Percentiles rank a stretch among this genome's conserved stretches.
phyloP scores from a whole-genome alignment of 2,329 filamentous ascomycete genomes.

The Lanzia echinophila region DNA sequence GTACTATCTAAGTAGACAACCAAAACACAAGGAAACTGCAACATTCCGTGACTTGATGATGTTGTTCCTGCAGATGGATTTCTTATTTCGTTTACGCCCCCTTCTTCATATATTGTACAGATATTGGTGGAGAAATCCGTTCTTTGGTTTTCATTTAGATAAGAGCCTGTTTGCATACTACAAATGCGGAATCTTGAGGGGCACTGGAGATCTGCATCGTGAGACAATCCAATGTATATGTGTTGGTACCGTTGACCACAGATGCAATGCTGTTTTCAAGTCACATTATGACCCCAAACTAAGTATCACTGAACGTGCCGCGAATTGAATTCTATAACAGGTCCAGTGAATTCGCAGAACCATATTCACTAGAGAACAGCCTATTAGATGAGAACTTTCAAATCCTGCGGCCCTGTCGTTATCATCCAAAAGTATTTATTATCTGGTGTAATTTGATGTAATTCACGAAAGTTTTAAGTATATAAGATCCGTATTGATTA shows the following conservation, averaged over 20 bases:
- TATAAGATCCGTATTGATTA: no score
- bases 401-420: no score
- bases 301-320: not conserved
- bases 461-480: no score
- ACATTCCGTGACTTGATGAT: slow-evolving; percentile 1
- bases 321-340: not conserved
- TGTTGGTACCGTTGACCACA: not conserved
- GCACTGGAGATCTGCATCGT: not conserved
- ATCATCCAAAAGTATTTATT: no score
- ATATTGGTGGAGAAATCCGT: not conserved
- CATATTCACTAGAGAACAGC: not conserved
- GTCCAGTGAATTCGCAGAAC: not conserved
- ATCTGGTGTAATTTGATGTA: no score
- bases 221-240: not conserved
- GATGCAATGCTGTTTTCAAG: not conserved
- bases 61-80: slow-evolving; percentile 2
- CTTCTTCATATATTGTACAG: not conserved
- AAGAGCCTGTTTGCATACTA: not conserved
- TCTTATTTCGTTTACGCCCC: not conserved
- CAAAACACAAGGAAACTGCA: not conserved
- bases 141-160: not conserved
- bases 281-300: not conserved
- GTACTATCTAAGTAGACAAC: not conserved
- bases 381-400: no score
- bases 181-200: not conserved